These are phyloP conservation scores for Martiniozyma abietophila DNA, from an alignment of 805 yeast genomes.

Conservation along the genomic window DNA sequence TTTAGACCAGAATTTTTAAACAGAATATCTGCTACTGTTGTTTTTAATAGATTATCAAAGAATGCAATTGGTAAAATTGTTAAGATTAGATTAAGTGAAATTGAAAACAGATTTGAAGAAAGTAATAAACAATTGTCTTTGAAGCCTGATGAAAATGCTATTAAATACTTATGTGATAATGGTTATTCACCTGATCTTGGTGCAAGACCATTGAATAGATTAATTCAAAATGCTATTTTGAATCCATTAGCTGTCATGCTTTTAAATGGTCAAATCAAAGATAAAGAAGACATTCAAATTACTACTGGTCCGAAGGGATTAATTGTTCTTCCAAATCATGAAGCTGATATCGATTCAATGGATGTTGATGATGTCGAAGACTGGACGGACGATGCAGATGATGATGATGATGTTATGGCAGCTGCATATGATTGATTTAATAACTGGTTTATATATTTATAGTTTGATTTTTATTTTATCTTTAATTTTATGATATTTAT, in stretches of 20 bases:
- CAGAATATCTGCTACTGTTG: conserved; percentile 87
- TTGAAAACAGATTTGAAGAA: conserved; percentile 73
- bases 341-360: conserved; percentile 40
- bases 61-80: conserved; percentile 91
- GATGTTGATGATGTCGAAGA: conserved; percentile 50
- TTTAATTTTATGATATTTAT: no score
- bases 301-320: conserved; percentile 51
- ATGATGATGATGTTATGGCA: conserved; percentile 34
- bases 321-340: conserved; percentile 82
- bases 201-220: conserved; percentile 91
- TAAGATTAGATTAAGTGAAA: conserved; percentile 71
- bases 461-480: no score
- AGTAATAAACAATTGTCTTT: conserved; percentile 74
- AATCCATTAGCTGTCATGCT: conserved; percentile 85
- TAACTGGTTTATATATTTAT: no score
- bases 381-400: conserved; percentile 57
- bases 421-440: conserved; percentile 14
- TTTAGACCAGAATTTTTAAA: conserved; percentile 97
- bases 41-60: conserved; percentile 86
- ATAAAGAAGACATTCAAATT: conserved; percentile 78
- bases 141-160: conserved; percentile 65
- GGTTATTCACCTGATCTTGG: conserved; percentile 94
- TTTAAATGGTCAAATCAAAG: conserved; percentile 76
- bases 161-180: conserved; percentile 70
- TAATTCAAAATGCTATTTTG: conserved; percentile 81